Evolutionary conservation across 352 stramenopile genomes (phyloP), one percentile per base, ranked within the genome.

Genomic region (Pythium apleroticum): DNA sequence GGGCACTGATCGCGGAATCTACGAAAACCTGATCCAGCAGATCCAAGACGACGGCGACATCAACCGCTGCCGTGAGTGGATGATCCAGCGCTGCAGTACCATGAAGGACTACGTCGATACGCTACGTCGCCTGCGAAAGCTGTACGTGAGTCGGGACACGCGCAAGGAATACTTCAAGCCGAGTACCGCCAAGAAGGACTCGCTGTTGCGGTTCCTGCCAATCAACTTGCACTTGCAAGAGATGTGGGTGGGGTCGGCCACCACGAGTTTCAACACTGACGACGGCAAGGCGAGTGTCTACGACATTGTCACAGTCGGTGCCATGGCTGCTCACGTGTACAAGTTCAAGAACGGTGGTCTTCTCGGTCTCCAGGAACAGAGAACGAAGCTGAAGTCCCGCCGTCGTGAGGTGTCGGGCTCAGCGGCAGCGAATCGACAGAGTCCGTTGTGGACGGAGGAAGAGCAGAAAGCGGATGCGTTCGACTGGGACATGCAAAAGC

Each of bases 311-410:
- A 96, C 87, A 0, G 87, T 96, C 10, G 87, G 87, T 4, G 87
- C 87, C 19, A 93, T 96, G 84, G 87, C 87, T 15, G 85, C 87
- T 2, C 86, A 94, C 63, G 71, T 95, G 46, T 93, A 95, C 73
- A 94, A 96, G 61, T 96, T 96, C 60, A 94, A 94, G 71, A 91
- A 88, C 61, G 87, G 87, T 15, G 87, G 87, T 14, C 85, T 95
- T 49, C 78, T 92, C 7, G 80, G 80, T 10, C 65, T 95, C 11
- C 80, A 92, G 48, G 77, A 91, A 43, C 81, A 91, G 54, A 77
- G 87, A 28, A 64, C 74, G 6, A 95, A 95, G 69, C 74, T 86
- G 28, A 90, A 90, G 45, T 65, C 81, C 10, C 81, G 83, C 2
- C 73, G 78, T n/a, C 76, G 75, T 22, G 84, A 90, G 45, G 35